Evolutionary conservation across 2,329 filamentous ascomycete species (phyloP), one percentile per base, ranked within the genome.

Genomic region (Penicillium rolfsii): DNA sequence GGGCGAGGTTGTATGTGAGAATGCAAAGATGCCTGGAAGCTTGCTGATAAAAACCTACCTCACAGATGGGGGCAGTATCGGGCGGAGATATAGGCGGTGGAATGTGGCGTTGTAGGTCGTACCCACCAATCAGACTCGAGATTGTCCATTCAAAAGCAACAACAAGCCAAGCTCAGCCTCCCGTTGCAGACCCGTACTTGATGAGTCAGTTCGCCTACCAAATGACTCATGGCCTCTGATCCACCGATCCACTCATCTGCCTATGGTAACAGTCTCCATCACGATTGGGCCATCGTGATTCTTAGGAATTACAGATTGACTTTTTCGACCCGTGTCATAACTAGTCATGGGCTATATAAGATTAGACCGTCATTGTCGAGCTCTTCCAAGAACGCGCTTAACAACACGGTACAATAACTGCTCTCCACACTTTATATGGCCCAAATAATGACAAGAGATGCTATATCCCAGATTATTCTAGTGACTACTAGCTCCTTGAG

Each of bases 11-110:
- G 41, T 41, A 55, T 61, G 64, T 64, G 46, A 58, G 57, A 53
- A 5, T 30, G 56, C 50, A 35, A 52, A 67, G 60, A 49, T 36
- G 56, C 56, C 56, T 57, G 52, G 64, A 57, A 61, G 38, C 56
- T 46, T 48, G 45, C 56, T 40, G 59, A 66, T 60, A 64, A 67
- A 68, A 65, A 61, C 63, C 64, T 59, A 61, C 63, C 64, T 59
- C 55, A 43, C 22, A 3, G 24, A 11, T 28, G 26, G 9, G 9
- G 67, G 67, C 67, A 69, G 57, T 62, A 67, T 61, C 12, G 16
- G 62, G 67, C 67, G 67, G 67, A 57, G 58, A 1, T 4, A 0
- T 1, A 28, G 49, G 65, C 67, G 67, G 67, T 69, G 56, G 57
- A 43, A n/a, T 40, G 49, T 58, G 55, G 45, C 55, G 33, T 38